Evolutionary conservation across 2,329 filamentous ascomycete species (phyloP).

Genomic region (Neopestalotiopsis sp.): DNA sequence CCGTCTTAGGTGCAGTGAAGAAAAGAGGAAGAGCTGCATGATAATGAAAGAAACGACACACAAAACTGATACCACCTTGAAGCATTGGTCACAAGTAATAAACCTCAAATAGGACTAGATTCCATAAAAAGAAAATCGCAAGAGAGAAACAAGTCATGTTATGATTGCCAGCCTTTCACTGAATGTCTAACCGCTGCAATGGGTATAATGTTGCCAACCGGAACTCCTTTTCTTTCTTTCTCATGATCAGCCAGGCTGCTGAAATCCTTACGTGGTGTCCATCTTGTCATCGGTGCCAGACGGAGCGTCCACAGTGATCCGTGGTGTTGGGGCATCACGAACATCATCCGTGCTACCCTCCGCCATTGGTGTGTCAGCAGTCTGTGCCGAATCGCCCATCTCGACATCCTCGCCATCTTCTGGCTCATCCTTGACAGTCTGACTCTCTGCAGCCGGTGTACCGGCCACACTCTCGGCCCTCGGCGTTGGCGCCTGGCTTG

Average conservation of each 20-base stretch:
- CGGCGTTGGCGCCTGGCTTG: slow-evolving; percentile 42
- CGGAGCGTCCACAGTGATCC: slow-evolving; percentile 55
- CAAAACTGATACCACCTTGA: slow-evolving; percentile 12
- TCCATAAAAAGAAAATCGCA: background rate
- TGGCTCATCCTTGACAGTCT: slow-evolving; percentile 36
- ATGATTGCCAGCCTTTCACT: background rate
- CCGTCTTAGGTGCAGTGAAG: background rate
- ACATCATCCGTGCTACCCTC: slow-evolving; percentile 34
- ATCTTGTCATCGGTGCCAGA: slow-evolving; percentile 62
- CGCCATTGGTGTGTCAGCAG: slow-evolving; percentile 38
- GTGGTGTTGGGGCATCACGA: slow-evolving; percentile 38
- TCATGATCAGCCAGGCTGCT: background rate
- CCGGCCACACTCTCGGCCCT: slow-evolving; percentile 27
- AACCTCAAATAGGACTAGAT: background rate
- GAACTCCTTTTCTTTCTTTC: background rate
- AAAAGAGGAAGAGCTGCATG: background rate
- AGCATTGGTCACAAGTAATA: background rate
- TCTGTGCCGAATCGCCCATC: slow-evolving; percentile 43
- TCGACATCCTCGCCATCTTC: slow-evolving; percentile 39
- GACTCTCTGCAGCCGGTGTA: slow-evolving; percentile 24
- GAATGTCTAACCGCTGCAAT: slow-evolving; percentile 1
- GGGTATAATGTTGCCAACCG: slow-evolving; percentile 9
- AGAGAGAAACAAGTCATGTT: background rate
- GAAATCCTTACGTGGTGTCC: slow-evolving; percentile 59
- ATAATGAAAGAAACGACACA: slow-evolving; percentile 10